Evolutionary conservation across 2,329 filamentous ascomycete genomes (phyloP).

Genomic region (Arthrobotrys megalospora): DNA sequence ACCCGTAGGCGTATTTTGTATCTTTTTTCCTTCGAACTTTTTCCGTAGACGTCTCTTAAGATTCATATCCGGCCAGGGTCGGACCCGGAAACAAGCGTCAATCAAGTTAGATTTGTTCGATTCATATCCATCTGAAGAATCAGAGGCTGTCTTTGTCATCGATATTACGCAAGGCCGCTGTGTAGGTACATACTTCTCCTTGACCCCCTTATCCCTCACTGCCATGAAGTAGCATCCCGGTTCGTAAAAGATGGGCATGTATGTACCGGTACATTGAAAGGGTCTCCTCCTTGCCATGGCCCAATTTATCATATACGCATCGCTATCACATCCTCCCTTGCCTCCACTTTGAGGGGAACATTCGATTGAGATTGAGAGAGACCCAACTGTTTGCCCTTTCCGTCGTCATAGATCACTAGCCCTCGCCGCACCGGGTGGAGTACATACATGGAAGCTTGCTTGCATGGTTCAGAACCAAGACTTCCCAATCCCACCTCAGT

Average conservation of each 20-base stretch:
- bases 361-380: not conserved
- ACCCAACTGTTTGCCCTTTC: conserved; percentile 42
- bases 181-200: conserved; percentile 11
- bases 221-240: conserved; percentile 30
- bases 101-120: conserved; percentile 14
- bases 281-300: conserved; percentile 26
- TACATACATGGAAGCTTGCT: conserved; percentile 16
- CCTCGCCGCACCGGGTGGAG: conserved; percentile 35
- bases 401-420: conserved; percentile 40
- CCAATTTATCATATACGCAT: conserved; percentile 39
- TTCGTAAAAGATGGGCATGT: conserved; percentile 30
- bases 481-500: conserved; percentile 45
- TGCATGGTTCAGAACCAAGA: conserved; percentile 18
- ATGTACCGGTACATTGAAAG: conserved; percentile 25
- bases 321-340: conserved; percentile 42
- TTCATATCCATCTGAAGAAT: conserved; percentile 33
- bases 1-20: conserved; percentile 30
- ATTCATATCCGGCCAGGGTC: not conserved
- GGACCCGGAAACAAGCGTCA: not conserved
- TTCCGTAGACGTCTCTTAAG: conserved; percentile 12
- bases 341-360: conserved; percentile 18
- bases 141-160: conserved; percentile 49
- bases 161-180: conserved; percentile 47
- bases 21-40: not conserved
- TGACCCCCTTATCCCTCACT: conserved; percentile 48